Percentiles rank a stretch among this genome's conserved stretches.
These are phyloP conservation scores for Apiospora hydei DNA, from an alignment of 2,329 filamentous ascomycete species.

Conservation along the genomic window DNA sequence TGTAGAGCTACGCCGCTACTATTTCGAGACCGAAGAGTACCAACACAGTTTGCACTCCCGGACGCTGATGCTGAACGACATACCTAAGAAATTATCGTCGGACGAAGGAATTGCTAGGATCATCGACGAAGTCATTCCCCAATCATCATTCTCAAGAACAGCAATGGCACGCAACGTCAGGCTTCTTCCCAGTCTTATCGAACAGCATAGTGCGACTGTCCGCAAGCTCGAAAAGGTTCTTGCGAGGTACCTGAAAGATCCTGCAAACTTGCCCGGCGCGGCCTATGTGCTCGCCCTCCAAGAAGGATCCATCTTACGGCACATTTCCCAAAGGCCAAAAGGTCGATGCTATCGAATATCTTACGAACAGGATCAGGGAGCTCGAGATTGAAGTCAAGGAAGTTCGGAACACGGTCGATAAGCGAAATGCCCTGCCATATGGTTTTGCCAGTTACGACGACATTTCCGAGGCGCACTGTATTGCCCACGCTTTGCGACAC, in stretches of 20 bases:
- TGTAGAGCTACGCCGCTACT: slow-evolving; percentile 72
- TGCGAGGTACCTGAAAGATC: slow-evolving; percentile 90
- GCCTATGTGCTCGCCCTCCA: slow-evolving; percentile 81
- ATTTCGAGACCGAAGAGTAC: slow-evolving; percentile 88
- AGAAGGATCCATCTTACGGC: slow-evolving; percentile 76
- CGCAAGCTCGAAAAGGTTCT: slow-evolving; percentile 82
- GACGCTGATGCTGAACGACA: slow-evolving; percentile 73
- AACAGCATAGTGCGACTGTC: slow-evolving; percentile 82
- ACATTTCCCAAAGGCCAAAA: slow-evolving; percentile 63
- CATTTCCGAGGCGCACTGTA: slow-evolving; percentile 86
- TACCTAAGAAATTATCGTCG: slow-evolving; percentile 75
- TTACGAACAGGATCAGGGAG: slow-evolving; percentile 82
- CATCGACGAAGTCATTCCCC: slow-evolving; percentile 74
- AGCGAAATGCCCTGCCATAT: slow-evolving; percentile 85
- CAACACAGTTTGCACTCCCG: slow-evolving; percentile 84
- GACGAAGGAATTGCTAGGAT: slow-evolving; percentile 90
- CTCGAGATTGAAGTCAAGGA: slow-evolving; percentile 87
- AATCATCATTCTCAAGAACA: slow-evolving; percentile 48
- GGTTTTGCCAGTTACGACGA: slow-evolving; percentile 94
- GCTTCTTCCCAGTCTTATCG: slow-evolving; percentile 83
- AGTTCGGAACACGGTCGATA: slow-evolving; percentile 82
- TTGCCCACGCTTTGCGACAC: slow-evolving; percentile 77
- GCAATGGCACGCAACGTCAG: slow-evolving; percentile 91
- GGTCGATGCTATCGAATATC: slow-evolving; percentile 95
- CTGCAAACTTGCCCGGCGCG: slow-evolving; percentile 78